Conservation (phyloP, 2,329 filamentous ascomycete species). For the Trichoderma simmonsii region DNA sequence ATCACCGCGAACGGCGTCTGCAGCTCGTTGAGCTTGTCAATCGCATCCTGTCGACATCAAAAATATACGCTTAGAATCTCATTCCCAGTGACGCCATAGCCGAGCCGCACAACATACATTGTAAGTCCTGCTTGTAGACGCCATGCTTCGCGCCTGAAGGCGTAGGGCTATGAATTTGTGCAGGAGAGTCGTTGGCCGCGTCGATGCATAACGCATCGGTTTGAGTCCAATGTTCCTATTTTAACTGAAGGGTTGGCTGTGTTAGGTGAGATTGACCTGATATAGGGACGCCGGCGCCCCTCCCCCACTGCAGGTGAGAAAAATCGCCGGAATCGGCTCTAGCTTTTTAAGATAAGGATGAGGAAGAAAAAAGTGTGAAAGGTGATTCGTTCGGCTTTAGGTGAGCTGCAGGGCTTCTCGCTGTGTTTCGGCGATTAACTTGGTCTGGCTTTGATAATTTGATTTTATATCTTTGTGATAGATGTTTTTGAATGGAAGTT, state of each 20-base stretch:
- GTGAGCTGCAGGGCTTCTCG: not conserved
- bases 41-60: constrained; percentile 66
- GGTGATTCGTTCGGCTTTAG: not conserved
- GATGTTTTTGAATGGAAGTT: not conserved
- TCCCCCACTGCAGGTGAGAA: constrained; percentile 10
- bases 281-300: not conserved
- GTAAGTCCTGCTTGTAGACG: constrained; percentile 32
- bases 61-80: not conserved
- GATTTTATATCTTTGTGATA: not conserved
- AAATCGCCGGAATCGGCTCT: constrained; percentile 14
- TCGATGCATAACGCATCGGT: constrained; percentile 35
- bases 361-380: not conserved
- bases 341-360: not conserved
- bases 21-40: constrained; percentile 80
- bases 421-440: not conserved
- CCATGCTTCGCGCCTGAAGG: constrained; percentile 28
- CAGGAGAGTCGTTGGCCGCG: constrained; percentile 27
- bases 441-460: not conserved
- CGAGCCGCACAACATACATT: constrained; percentile 26
- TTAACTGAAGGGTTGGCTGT: not conserved
- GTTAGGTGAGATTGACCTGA: not conserved
- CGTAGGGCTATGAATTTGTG: constrained; percentile 22
- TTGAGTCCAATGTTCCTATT: not conserved
- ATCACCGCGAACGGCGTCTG: constrained; percentile 84
- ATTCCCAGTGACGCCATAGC: not conserved